Conservation (phyloP, 495 filamentous ascomycete genomes). For the Pseudoneurospora amorphoporcata region DNA sequence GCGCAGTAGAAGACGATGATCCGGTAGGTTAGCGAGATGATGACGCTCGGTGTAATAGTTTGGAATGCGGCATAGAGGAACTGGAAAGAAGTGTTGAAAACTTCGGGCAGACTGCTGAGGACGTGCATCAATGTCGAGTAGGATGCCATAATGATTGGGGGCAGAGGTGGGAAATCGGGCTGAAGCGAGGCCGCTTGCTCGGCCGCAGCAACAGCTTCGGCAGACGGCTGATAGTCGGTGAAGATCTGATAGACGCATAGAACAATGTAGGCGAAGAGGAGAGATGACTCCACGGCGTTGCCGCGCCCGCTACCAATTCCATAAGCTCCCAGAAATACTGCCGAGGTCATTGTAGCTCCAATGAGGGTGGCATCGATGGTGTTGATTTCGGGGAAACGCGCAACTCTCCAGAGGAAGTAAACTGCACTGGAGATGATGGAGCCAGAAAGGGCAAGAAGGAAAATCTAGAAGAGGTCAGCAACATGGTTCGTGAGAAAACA, state of each 20-base stretch:
- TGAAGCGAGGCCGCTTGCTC: slow-evolving; percentile 39
- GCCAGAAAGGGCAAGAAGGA: slow-evolving; percentile 74
- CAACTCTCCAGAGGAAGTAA: slow-evolving; percentile 94
- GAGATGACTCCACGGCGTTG: slow-evolving; percentile 89
- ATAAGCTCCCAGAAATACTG: slow-evolving; percentile 84
- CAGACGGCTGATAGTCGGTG: slow-evolving; percentile 85
- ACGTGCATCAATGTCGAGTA: slow-evolving; percentile 82
- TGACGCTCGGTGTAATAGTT: slow-evolving; percentile 87
- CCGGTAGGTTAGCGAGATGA: slow-evolving; percentile 87
- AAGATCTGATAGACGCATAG: slow-evolving; percentile 99
- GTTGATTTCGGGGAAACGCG: slow-evolving; percentile 82
- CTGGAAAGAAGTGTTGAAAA: slow-evolving; percentile 72
- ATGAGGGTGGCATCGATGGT: slow-evolving; percentile 93
- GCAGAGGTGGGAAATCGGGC: slow-evolving; percentile 83
- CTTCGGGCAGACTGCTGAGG: slow-evolving; percentile 71
- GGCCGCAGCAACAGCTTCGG: slow-evolving; percentile 44
- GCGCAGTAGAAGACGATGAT: slow-evolving; percentile 89
- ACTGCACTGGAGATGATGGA: slow-evolving; percentile 86
- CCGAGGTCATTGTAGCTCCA: slow-evolving; percentile 81
- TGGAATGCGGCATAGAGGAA: slow-evolving; percentile 83
- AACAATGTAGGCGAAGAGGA: slow-evolving; percentile 93
- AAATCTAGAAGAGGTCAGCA: slow-evolving; percentile 48
- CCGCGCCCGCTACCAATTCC: slow-evolving; percentile 91
- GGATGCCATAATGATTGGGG: slow-evolving; percentile 97
- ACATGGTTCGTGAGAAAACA: background rate